Evolutionary conservation across 2,329 filamentous ascomycete species (phyloP), one percentile per base, ranked within the genome.

Genomic region (Botryotinia calthae): DNA sequence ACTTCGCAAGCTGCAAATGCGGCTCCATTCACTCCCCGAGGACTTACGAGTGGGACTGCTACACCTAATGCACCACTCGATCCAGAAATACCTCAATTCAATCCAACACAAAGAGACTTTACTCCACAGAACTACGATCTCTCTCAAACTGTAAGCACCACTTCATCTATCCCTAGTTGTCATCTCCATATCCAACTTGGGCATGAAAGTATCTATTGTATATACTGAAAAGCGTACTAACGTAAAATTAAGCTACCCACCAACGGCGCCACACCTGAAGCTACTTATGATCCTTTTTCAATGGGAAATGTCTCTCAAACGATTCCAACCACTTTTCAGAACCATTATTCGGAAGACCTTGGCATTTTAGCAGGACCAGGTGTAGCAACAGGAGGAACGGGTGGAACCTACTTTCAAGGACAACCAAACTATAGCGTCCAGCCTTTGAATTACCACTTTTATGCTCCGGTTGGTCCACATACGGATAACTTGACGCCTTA

Each of bases 1-100:
- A 96, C 95, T 12, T 93, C 94, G 1, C 94, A 97, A 82, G 92
- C 93, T 72, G 95, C 92, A n/a, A 96, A 88, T 81, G 96, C 95
- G 34, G 92, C 94, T 31, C 90, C 93, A 7, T 97, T 97, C 79
- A 96, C 92, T 28, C 93, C 93, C 48, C 88, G 93, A 78, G 89
- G 86, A 74, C 80, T 83, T 66, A 77, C 78, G 37, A 80, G 80
- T 79, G 80, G 79, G 34, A 77, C 80, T 46, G 76, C 77, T 9
- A 81, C 80, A 25, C 80, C 79, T 56, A 79, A 73, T 63, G 44
- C 76, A 8, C 79, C 78, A 73, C 40, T 71, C n/a, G 79, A 80
- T 22, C n/a, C 75, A 25, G 79, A 87, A 62, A 76, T 81, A 56
- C 79, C 84, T 31, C 75, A 84, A 22, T 89, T 89, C 78, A 90